Conservation (phyloP, 768 basidiomycete species). For the Lactarius tabidus region DNA sequence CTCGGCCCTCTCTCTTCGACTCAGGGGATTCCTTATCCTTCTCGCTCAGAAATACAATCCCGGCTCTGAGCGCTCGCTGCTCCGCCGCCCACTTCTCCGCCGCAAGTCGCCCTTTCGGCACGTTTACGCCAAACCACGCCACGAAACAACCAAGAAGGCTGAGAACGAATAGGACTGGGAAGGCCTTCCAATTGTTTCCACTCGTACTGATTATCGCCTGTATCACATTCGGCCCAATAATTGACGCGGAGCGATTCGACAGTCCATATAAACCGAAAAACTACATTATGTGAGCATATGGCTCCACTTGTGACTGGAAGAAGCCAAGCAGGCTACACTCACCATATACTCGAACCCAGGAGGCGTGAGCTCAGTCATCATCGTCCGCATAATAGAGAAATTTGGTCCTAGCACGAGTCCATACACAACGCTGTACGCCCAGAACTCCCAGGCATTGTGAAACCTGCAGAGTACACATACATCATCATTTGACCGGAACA, state of each 20-base stretch:
- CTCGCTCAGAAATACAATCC: neutral
- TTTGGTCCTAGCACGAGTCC: slow-evolving; percentile 85
- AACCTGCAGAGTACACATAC: slow-evolving; percentile 34
- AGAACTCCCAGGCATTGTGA: slow-evolving; percentile 86
- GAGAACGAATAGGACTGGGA: slow-evolving; percentile 76
- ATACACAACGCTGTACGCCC: slow-evolving; percentile 78
- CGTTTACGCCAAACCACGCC: slow-evolving; percentile 66
- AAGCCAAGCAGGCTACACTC: neutral
- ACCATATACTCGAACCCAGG: slow-evolving; percentile 85
- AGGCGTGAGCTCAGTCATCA: slow-evolving; percentile 87
- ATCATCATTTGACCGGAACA: neutral
- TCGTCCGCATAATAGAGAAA: slow-evolving; percentile 80
- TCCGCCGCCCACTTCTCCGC: slow-evolving; percentile 39
- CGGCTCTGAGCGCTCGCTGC: neutral
- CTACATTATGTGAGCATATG: slow-evolving; percentile 32
- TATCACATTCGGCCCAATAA: slow-evolving; percentile 83
- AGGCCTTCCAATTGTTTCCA: slow-evolving; percentile 77
- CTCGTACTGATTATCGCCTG: slow-evolving; percentile 73
- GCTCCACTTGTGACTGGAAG: neutral
- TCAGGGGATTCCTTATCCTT: neutral
- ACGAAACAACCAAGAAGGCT: slow-evolving; percentile 60
- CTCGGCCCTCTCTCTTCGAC: neutral
- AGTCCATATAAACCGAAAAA: slow-evolving; percentile 67
- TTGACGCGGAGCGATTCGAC: slow-evolving; percentile 60
- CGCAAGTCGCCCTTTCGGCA: slow-evolving; percentile 36